These are phyloP conservation scores for Microbotryum violaceum DNA, from an alignment of 1,284 basidiomycete species.

Conservation along the genomic window DNA sequence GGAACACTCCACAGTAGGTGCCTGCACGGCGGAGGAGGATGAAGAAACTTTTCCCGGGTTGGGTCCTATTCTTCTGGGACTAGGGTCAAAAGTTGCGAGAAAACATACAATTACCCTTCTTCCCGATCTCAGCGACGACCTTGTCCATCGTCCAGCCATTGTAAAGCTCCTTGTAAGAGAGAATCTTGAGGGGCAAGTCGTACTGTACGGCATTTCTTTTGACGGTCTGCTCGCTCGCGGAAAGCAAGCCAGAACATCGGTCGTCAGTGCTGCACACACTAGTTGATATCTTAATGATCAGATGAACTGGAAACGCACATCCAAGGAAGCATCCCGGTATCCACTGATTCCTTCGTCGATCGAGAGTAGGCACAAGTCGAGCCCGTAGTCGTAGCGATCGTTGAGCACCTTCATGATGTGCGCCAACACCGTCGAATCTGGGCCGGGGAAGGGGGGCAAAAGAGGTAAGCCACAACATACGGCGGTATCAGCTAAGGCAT, in stretches of 20 bases:
- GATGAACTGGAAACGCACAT: conserved; percentile 50
- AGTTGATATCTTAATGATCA: no score
- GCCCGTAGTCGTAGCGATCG: conserved; percentile 83
- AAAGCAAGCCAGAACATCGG: not conserved
- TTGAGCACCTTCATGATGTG: conserved; percentile 95
- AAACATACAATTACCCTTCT: conserved; percentile 78
- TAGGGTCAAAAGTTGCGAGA: no score
- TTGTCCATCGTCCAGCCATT: conserved; percentile 97
- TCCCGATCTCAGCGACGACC: conserved; percentile 87
- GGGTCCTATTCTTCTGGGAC: no score
- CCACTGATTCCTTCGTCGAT: conserved; percentile 99
- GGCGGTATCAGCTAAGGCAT: no score
- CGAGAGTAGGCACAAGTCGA: conserved; percentile 85
- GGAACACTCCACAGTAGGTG: conserved; percentile 97
- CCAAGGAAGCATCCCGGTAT: conserved; percentile 93
- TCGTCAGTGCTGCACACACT: not conserved
- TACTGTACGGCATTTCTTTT: conserved; percentile 96
- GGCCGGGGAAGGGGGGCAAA: not conserved
- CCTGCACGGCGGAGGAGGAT: conserved; percentile 38
- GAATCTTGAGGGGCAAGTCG: conserved; percentile 86
- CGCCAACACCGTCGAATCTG: conserved; percentile 95
- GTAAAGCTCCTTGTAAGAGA: conserved; percentile 92
- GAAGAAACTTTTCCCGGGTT: no score
- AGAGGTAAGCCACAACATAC: no score
- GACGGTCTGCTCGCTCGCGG: conserved; percentile 60